Evolutionary conservation across 495 filamentous ascomycete genomes (phyloP), one percentile per base, ranked within the genome.

Genomic region (Aspergillus steynii): DNA sequence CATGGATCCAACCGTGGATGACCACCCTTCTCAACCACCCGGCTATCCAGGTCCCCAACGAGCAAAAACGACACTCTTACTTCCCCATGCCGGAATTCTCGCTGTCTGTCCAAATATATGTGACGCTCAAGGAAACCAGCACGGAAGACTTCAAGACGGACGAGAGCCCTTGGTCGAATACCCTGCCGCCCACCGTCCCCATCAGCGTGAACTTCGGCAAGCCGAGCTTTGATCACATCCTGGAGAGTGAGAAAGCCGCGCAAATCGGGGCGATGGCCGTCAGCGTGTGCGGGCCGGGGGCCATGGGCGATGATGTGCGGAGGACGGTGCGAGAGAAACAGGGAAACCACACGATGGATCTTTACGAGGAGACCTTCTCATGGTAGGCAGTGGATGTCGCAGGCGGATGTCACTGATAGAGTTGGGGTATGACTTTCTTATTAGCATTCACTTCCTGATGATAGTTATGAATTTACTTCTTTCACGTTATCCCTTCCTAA

Each of bases 1-100:
- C 69, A 47, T 80, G 77, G 77, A 73, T 79, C 42, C 76, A 79
- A 58, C 69, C 67, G n/a, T 80, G 76, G 70, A 80, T 80, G 76
- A 60, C 61, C 4, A 68, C 73, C 20, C 63, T 80, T 8, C 67
- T 80, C 12, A 65, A 59, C 37, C 77, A 80, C 45, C 71, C 75
- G 5, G 65, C 71, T 3, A 25, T 78, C 0, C 66, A 63, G 46
- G 56, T 56, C 29, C 57, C 66, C 4, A 61, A 55, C 29, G 57
- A 68, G 28, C 52, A 46, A 4, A 74, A 74, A 34, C 68, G 65
- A 5, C 61, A 71, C 12, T 64, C 71, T 2, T 76, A 73, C 50
- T 74, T 73, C 60, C 66, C 73, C 50, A 66, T 67, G n/a, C 69
- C 69, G 0, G 60, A 59, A 0, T 63, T 79, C 2, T 70, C 66